Base-by-base conservation (phyloP, 2,329 filamentous ascomycete genomes). In the Fusarium poae region DNA sequence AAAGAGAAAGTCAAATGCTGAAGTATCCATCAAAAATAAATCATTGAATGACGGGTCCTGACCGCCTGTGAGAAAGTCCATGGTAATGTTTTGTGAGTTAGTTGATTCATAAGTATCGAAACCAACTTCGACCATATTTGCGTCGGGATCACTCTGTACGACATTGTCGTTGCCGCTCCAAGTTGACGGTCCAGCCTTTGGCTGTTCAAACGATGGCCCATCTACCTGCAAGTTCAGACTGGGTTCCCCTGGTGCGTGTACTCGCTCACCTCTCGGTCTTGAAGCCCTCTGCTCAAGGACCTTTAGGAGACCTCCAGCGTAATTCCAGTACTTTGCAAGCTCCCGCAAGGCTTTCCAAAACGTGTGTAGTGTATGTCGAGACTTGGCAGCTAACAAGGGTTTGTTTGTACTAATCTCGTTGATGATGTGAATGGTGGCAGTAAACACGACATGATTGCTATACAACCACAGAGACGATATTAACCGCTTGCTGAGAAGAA, bases 281-380 rank as follows among this genome's bases (percentile, higher is more conserved):
- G 15, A 62, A 8, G 29, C 48, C 3, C 57, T 56, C 20, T 62
- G 48, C 15, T 62, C 59, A 16, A 62, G 48, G 3, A 62, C 34
- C 15, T 48, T 43, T 3, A 62, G 18, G 0, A 62, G 3, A 0
- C 59, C 59, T 10, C 39, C 46, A 1, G 59, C 59, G 15, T 56
- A 62, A 12, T 43, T 62, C 57, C 57, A 62, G 12, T 62, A 62
- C 9, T 48, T 62, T 1, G 49, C 42, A 2, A 62, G 57, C 18
- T 62, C 48, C 1, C 13, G 15, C 1, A 62, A 5, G 1, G 42
- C 20, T 2, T 34, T 21, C n/a, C 46, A 37, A 11, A 48, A 43
- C 0, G 18, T 62, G 5, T 62, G 48, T 2, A 62, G 12, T 2
- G 35, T 62, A 1, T 48, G 34, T 9, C 59, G 42, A 2, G 57